Evolutionary conservation across 2,329 filamentous ascomycete species (phyloP).

Genomic region (Capronia epimyces): DNA sequence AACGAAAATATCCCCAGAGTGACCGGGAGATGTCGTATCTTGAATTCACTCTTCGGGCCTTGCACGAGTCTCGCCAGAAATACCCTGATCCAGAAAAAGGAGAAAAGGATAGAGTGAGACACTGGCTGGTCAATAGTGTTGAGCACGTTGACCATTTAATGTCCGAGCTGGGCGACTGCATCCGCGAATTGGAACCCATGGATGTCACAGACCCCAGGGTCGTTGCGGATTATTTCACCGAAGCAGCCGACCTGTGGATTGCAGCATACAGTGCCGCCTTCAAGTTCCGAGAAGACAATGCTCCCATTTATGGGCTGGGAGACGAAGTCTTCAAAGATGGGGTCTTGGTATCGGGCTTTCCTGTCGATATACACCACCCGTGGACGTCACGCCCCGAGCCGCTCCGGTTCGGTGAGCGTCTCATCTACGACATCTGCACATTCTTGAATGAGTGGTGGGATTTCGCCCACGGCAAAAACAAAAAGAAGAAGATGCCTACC

Average conservation of each 20-base stretch:
- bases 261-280: conserved; percentile 59
- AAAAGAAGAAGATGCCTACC: conserved; percentile 28
- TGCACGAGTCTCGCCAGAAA: conserved; percentile 71
- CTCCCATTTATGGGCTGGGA: conserved; percentile 66
- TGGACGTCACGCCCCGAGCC: conserved; percentile 65
- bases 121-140: conserved; percentile 78
- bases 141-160: conserved; percentile 67
- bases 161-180: conserved; percentile 70
- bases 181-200: conserved; percentile 65
- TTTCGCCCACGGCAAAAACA: conserved; percentile 23
- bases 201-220: conserved; percentile 48
- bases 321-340: conserved; percentile 62
- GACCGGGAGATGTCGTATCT: conserved; percentile 65
- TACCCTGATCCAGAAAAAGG: conserved; percentile 58
- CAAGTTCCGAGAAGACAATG: conserved; percentile 66
- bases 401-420: conserved; percentile 19
- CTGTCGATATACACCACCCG: conserved; percentile 62
- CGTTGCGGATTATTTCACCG: conserved; percentile 47
- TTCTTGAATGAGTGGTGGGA: conserved; percentile 34
- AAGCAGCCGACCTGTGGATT: conserved; percentile 71
- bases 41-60: conserved; percentile 66
- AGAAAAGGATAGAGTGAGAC: conserved; percentile 74
- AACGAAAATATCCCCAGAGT: conserved; percentile 51
- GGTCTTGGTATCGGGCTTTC: conserved; percentile 59
- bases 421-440: conserved; percentile 25